Evolutionary conservation across 768 basidiomycete genomes (phyloP), one percentile per base, ranked within the genome.

Genomic region (Baorangia bicolor): DNA sequence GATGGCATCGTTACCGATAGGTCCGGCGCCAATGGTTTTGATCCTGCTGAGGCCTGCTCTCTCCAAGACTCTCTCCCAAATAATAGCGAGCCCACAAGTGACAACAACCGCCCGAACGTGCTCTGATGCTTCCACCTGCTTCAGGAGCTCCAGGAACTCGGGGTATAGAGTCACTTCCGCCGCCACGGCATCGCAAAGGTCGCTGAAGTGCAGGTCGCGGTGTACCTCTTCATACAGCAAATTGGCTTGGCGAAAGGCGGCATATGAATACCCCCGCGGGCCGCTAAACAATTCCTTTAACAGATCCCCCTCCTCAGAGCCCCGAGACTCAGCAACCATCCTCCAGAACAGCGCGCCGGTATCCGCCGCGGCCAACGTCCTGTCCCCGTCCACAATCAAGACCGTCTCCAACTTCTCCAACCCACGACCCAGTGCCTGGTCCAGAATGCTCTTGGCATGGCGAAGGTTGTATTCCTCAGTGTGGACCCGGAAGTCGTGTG

Each of bases 71-170:
- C 53, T 55, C 56, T 57, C 46, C 56, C 56, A 57, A 43, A 57
- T 7, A 13, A 0, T 14, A 43, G 56, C 40, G 4, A 57, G 56
- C 53, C 56, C 56, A 48, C 53, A 57, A 43, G 56, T 57, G 45
- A 57, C 53, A 48, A 57, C 56, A 43, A 57, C 56, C 40, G 56
- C 56, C 45, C 46, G 45, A 46, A 57, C 56, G 34, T 57, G 53
- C 56, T 57, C 56, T 57, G 56, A 57, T 55, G 56, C 56, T 56
- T 55, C 56, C 53, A 57, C 56, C 53, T 48, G 56, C 53, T 57
- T 57, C 56, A 57, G 53, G 53, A 57, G 56, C 53, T 43, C 56
- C 53, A 57, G 46, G 56, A 57, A 55, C 53, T 57, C 56, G 30
- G 56, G 56, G 40, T 57, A 55, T 7, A 55, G 56, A 55, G 53